phyloP scores from a whole-genome alignment of 495 filamentous ascomycete species.

The Bombardia bombarda region DNA sequence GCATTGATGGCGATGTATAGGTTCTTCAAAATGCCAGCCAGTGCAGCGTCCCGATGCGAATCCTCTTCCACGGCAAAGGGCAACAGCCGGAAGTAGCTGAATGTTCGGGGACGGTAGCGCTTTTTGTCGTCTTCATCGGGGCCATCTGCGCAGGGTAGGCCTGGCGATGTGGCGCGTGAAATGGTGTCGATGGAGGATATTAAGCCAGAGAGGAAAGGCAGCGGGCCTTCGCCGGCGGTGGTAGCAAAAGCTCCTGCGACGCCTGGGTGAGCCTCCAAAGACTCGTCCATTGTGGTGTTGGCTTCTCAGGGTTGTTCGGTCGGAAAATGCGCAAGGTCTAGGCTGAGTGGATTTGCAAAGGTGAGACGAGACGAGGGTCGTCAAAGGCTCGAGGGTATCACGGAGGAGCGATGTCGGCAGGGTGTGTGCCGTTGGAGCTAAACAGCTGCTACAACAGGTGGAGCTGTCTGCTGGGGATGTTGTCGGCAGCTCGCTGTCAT shows the following conservation, averaged over 20 bases:
- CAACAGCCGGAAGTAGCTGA: conserved; percentile 80
- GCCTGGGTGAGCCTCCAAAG: conserved; percentile 15
- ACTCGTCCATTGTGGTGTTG: conserved; percentile 21
- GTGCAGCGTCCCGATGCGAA: conserved; percentile 57
- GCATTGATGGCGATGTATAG: conserved; percentile 86
- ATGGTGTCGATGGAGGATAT: conserved; percentile 33
- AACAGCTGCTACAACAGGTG: no score
- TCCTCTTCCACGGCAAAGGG: conserved; percentile 82
- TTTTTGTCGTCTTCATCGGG: conserved; percentile 34
- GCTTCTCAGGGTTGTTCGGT: not conserved
- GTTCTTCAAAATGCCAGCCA: conserved; percentile 81
- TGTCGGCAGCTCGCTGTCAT: no score
- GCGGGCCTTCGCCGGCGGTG: conserved; percentile 10
- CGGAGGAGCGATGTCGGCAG: not conserved
- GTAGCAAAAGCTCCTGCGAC: conserved; percentile 16
- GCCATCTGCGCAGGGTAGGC: conserved; percentile 24
- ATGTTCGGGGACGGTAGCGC: conserved; percentile 81
- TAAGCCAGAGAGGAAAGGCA: conserved; percentile 16
- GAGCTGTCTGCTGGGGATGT: no score
- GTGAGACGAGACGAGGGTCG: not conserved
- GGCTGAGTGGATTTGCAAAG: not conserved
- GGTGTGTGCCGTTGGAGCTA: no score
- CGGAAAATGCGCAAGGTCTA: not conserved
- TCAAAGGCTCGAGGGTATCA: not conserved
- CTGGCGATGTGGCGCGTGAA: conserved; percentile 41